Conservation (phyloP, 345 rosid species). For the Triadica sebifera region DNA sequence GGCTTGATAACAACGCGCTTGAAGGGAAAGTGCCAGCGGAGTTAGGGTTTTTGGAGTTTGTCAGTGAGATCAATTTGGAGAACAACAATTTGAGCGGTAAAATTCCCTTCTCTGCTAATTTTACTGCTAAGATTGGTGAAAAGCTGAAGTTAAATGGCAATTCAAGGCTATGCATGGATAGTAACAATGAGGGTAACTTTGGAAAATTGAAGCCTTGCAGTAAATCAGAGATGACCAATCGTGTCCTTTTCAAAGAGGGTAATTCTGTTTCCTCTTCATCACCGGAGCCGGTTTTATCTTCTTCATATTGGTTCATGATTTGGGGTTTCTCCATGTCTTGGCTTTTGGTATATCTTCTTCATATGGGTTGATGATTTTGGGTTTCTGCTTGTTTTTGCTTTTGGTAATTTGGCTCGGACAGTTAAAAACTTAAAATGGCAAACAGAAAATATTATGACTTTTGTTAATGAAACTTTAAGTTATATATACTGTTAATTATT, state of each 20-base stretch:
- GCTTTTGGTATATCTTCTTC: not conserved
- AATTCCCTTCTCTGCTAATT: constrained; percentile 44
- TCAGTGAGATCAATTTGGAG: constrained; percentile 54
- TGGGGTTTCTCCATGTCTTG: constrained; percentile 17
- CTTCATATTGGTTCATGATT: constrained; percentile 15
- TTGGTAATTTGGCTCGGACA: constrained; percentile 15
- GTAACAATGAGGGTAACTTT: constrained; percentile 15
- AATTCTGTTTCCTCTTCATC: constrained; percentile 13
- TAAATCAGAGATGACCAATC: constrained; percentile 24
- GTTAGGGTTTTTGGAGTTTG: constrained; percentile 39
- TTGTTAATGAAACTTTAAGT: too few species aligned
- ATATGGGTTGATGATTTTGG: constrained; percentile 20
- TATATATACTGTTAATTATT: too few species aligned
- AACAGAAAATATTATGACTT: not conserved
- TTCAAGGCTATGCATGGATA: constrained; percentile 38
- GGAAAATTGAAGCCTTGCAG: constrained; percentile 31
- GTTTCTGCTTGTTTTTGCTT: constrained; percentile 9
- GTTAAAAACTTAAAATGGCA: not conserved
- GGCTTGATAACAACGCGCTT: constrained; percentile 61
- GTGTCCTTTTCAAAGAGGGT: constrained; percentile 20
- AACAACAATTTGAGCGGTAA: constrained; percentile 62
- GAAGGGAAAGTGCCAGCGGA: constrained; percentile 52
- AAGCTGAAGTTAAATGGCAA: constrained; percentile 57
- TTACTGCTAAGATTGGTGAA: constrained; percentile 38
- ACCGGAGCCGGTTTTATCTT: constrained; percentile 9